Percentiles rank a stretch among this genome's conserved stretches.
phyloP scores from a whole-genome alignment of 805 yeast genomes.

The Myxozyma monticola region DNA sequence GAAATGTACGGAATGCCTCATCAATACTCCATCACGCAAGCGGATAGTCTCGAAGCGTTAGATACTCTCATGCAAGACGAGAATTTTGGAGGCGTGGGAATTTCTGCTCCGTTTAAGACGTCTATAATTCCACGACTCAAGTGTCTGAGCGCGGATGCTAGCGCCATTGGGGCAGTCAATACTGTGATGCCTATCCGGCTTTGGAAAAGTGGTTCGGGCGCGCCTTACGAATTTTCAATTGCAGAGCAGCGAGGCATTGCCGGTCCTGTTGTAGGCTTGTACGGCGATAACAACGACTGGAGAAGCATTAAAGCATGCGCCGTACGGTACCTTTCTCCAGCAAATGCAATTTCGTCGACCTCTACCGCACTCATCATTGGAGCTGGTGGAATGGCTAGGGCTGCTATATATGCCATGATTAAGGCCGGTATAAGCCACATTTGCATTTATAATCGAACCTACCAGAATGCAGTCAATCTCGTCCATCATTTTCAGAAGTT shows the following conservation, averaged over 20 bases:
- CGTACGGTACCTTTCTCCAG: conserved; percentile 42
- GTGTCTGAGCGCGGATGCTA: conserved; percentile 71
- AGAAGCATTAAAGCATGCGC: conserved; percentile 76
- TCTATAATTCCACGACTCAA: conserved; percentile 68
- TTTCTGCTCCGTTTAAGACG: conserved; percentile 86
- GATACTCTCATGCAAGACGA: conserved; percentile 6
- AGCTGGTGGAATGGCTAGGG: conserved; percentile 96
- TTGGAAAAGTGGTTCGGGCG: conserved; percentile 5
- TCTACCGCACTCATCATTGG: conserved; percentile 80
- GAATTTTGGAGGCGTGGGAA: conserved; percentile 86
- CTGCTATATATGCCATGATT: conserved; percentile 84
- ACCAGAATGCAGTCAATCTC: conserved; percentile 59
- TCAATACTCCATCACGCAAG: conserved; percentile 47
- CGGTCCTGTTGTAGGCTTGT: conserved; percentile 3
- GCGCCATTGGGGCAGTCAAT: conserved; percentile 85
- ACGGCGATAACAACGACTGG: conserved; percentile 96
- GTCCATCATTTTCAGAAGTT: conserved; percentile 49
- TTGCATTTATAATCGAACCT: conserved; percentile 78
- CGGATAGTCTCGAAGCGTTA: conserved; percentile 61
- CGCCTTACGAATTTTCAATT: too few species aligned
- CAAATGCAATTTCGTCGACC: conserved; percentile 32
- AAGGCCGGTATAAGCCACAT: conserved; percentile 74
- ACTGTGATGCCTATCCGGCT: conserved; percentile 58
- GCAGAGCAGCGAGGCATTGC: too few species aligned
- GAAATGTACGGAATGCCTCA: conserved; percentile 74